A percentile compares a stretch with the other conserved stretches of the same genome.
phyloP scores from a whole-genome alignment of 805 yeast genomes.

The Teunomyces barrocoloradensis region DNA sequence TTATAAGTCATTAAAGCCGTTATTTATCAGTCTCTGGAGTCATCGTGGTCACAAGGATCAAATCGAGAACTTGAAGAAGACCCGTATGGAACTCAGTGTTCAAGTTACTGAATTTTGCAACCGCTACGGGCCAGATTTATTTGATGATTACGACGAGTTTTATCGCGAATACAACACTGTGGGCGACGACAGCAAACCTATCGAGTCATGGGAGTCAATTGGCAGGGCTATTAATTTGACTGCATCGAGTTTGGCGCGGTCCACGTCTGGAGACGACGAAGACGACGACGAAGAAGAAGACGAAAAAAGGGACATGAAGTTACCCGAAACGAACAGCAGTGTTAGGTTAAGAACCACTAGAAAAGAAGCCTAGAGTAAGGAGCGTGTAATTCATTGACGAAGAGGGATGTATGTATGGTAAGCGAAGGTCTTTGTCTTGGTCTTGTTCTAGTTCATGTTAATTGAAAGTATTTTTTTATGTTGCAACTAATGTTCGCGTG shows the following conservation, averaged over 20 bases:
- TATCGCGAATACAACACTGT: slow-evolving; percentile 22
- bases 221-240: neutral
- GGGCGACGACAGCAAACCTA: slow-evolving; percentile 3
- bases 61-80: slow-evolving; percentile 28
- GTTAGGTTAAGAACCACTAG: neutral
- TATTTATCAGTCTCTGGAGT: slow-evolving; percentile 32
- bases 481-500: neutral
- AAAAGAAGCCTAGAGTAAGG: neutral
- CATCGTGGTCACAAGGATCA: slow-evolving; percentile 28
- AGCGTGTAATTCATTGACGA: too few relatives aligned
- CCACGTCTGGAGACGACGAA: neutral
- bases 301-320: neutral
- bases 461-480: neutral
- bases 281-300: too few relatives aligned
- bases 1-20: slow-evolving; percentile 39
- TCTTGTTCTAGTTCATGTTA: too few relatives aligned
- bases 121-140: slow-evolving; percentile 36
- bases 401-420: too few relatives aligned
- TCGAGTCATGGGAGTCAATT: too few relatives aligned
- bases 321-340: neutral
- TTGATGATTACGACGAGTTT: slow-evolving; percentile 35
- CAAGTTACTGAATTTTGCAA: slow-evolving; percentile 35
- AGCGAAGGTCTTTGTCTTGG: too few relatives aligned
- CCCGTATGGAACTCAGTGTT: slow-evolving; percentile 23
- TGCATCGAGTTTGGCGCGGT: neutral